Conservation (phyloP, 345 rosid species). For the Bruguiera sexangula region DNA sequence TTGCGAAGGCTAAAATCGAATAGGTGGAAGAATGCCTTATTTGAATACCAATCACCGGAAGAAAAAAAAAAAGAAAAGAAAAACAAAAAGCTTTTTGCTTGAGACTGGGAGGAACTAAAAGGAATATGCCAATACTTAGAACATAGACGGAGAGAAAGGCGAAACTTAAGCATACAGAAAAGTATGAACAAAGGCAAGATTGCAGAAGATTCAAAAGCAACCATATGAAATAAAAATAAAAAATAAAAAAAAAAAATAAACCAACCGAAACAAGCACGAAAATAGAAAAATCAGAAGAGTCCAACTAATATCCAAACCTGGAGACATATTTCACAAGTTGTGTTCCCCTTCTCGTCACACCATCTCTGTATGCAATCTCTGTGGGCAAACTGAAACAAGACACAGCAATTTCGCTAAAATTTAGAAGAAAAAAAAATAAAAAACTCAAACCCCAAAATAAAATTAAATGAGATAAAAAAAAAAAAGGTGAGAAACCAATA, state of each 20-base stretch:
- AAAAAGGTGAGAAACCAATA: neutral
- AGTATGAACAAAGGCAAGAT: slow-evolving; percentile 5
- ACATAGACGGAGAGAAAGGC: slow-evolving; percentile 6
- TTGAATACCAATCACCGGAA: neutral
- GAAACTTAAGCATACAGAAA: slow-evolving; percentile 15
- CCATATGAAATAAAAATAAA: neutral
- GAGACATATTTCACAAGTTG: slow-evolving; percentile 89
- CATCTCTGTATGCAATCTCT: slow-evolving; percentile 97
- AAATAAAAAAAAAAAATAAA: neutral
- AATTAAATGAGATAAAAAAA: too few relatives aligned
- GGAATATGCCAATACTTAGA: too few relatives aligned
- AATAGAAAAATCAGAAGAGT: neutral
- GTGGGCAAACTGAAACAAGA: slow-evolving; percentile 59
- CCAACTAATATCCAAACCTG: slow-evolving; percentile 46
- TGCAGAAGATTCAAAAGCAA: slow-evolving; percentile 2
- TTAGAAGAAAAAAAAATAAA: neutral
- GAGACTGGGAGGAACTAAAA: too few relatives aligned
- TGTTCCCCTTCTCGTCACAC: slow-evolving; percentile 97
- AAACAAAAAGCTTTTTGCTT: too few relatives aligned
- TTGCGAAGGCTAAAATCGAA: too few relatives aligned
- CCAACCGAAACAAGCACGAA: neutral
- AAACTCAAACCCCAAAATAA: slow-evolving; percentile 2
- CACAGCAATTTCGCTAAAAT: neutral
- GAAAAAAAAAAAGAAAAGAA: too few relatives aligned
- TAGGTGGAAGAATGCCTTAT: too few relatives aligned